Base-by-base conservation (phyloP, 805 yeast genomes). In the Blastobotrys parvus region DNA sequence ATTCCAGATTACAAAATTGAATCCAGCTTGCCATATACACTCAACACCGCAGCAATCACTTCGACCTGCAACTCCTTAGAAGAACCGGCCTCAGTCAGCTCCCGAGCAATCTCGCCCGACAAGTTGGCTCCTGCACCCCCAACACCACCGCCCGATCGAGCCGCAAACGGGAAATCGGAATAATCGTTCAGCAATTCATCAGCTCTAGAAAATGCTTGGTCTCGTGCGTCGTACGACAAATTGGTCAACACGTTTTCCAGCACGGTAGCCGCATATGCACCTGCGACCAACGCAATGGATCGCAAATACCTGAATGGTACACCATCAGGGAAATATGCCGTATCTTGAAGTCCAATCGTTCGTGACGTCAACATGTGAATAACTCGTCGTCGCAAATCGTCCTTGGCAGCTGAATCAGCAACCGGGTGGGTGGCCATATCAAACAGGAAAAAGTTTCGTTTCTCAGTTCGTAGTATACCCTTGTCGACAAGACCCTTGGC, bases 351-450 rank as follows among this genome's bases (percentile, higher is more conserved):
- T 45, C 70, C 72, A 52, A 82, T 73, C 41, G 82, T 83, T 64
- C 95, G 78, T 29, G 81, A 70, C 5, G 86, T 78, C 53, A 92
- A 70, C 39, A 87, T 60, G 36, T 74, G 72, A 48, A 88, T 67
- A 21, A 87, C 77, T 55, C 97, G 75, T 46, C 78, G 72, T 44
- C 80, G 78, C 44, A 92, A 74, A 43, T 80, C 78, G 52, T 86
- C 94, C 64, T 92, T 92, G 39, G 94, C 80, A 50, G 78, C 68
- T 35, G 82, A 74, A 63, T 92, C 98, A 25, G 89, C 82, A 11
- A 92, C 77, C 5, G 98, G 98, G 64, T 94, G 98, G 6, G 98
- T 92, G 23, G 98, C 95, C 97, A 92, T 92, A 63, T 92, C 98
- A 56, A 92, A 92, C 42, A 92, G 69, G 57, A 92, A 78, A 61